Evolutionary conservation across 2,329 filamentous ascomycete species (phyloP).

Genomic region (Dactylellina leptospora): DNA sequence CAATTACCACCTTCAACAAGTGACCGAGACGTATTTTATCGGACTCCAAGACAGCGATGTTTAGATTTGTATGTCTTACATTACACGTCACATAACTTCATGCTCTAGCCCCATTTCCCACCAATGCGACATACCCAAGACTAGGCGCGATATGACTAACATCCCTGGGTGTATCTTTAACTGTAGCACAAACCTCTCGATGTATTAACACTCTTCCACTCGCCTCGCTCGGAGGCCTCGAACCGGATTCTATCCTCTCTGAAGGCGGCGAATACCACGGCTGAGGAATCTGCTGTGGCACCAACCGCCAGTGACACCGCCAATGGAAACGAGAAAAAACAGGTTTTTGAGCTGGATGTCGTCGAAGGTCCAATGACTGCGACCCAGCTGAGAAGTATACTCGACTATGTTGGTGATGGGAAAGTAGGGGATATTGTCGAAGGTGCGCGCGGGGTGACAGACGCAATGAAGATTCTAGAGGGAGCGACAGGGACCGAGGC

Average conservation of each 20-base stretch:
- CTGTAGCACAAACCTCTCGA: constrained; percentile 79
- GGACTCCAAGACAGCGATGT: constrained; percentile 25
- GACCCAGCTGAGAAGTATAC: constrained; percentile 82
- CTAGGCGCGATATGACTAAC: not conserved
- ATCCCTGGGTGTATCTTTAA: not conserved
- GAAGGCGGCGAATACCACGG: constrained; percentile 78
- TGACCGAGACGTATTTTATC: too few species aligned
- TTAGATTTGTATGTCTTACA: constrained; percentile 36
- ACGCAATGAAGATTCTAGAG: constrained; percentile 82
- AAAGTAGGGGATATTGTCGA: constrained; percentile 73
- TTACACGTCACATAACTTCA: not conserved
- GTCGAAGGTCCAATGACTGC: constrained; percentile 75
- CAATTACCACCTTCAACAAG: too few species aligned
- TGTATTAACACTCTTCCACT: constrained; percentile 96
- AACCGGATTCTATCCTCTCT: constrained; percentile 77
- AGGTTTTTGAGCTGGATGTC: constrained; percentile 83
- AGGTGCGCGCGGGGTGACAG: constrained; percentile 76
- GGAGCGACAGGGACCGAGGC: constrained; percentile 63
- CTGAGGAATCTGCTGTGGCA: constrained; percentile 71
- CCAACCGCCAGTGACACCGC: constrained; percentile 58
- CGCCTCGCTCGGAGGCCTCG: constrained; percentile 76
- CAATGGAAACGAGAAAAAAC: constrained; percentile 62
- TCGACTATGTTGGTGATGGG: constrained; percentile 77
- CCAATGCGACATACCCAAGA: too few species aligned
- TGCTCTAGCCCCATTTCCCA: too few species aligned